Conservation (phyloP, 1,139 yeast genomes). For the Yamadazyma kanchanaburiensis region DNA sequence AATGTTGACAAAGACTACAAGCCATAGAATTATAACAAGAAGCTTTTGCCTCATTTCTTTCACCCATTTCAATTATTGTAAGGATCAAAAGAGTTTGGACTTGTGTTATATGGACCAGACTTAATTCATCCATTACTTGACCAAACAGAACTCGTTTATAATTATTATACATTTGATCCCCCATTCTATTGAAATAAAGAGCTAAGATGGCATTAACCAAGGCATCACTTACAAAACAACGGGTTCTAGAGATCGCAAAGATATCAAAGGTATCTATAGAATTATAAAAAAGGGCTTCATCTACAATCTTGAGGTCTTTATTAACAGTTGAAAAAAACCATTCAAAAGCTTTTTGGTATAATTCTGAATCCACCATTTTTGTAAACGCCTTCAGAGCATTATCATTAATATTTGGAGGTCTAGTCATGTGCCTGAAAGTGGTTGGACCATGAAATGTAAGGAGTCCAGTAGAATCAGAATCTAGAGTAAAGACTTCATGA, state of each 20-base stretch:
- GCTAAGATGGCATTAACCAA: slow-evolving; percentile 2
- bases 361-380: background rate
- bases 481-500: slow-evolving; percentile 1
- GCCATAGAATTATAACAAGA: slow-evolving; percentile 2
- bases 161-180: background rate
- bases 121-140: slow-evolving; percentile 2
- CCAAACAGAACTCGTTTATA: slow-evolving; percentile 1
- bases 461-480: slow-evolving; percentile 1
- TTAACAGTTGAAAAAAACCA: background rate
- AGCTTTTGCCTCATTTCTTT: slow-evolving; percentile 1
- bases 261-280: background rate
- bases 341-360: background rate
- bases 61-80: slow-evolving; percentile 2
- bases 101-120: slow-evolving; percentile 2
- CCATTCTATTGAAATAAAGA: background rate
- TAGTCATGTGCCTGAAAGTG: slow-evolving; percentile 3
- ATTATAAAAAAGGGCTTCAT: background rate
- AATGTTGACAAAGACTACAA: slow-evolving; percentile 1
- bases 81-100: slow-evolving; percentile 1
- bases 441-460: slow-evolving; percentile 3
- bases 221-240: slow-evolving; percentile 1
- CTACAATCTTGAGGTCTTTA: background rate
- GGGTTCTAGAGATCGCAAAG: background rate
- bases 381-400: background rate
- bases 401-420: slow-evolving; percentile 1